Base-by-base conservation (phyloP, 2,329 filamentous ascomycete genomes). In the Domatiomyces globalis region DNA sequence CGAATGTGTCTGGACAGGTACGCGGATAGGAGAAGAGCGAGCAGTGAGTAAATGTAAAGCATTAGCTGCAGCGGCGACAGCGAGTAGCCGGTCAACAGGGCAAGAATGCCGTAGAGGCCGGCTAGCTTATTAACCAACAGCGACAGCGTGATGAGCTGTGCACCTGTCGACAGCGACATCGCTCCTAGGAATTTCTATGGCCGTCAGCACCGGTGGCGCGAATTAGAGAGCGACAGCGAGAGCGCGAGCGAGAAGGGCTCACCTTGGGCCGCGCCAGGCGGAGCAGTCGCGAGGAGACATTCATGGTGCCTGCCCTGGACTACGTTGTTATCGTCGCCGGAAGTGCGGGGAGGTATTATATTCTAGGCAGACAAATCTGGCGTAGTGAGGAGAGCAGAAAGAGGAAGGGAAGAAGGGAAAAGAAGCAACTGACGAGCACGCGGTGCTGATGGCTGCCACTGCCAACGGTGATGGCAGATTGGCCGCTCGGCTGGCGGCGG, bases 61-160 rank as follows among this genome's bases (percentile, higher is more conserved):
- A 84, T 85, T 52, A 95, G 77, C 68, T 95, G 90, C 20, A 92
- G 77, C 27, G 81, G 75, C 50, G 87, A 89, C 56, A 95, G 80
- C 60, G 83, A 75, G 68, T 86, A 88, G 65, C 90, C 90, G 20
- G 89, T 94, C 58, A 95, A 74, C 60, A 95, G 78, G 53, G 89
- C 88, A 60, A 95, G 82, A 44, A 95, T 76, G 58, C 89, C 89
- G 69, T 94, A 95, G 60, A 95, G 75, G 52, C 88, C 89, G 48
- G 87, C 90, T 59, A 89, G 79, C 69, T 95, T 95, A 76, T 95
- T 95, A 71, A 95, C 83, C 51, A 94, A 76, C 57, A 94, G 79
- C 9, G 85, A 81, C 55, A 92, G 75, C 4, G 85, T 82, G 62
- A 95, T 87, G 62, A 95, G 77, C 61, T 92, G 87, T 46, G 86